Conservation (phyloP, 2,329 filamentous ascomycete species). For the Dothistroma septosporum region DNA sequence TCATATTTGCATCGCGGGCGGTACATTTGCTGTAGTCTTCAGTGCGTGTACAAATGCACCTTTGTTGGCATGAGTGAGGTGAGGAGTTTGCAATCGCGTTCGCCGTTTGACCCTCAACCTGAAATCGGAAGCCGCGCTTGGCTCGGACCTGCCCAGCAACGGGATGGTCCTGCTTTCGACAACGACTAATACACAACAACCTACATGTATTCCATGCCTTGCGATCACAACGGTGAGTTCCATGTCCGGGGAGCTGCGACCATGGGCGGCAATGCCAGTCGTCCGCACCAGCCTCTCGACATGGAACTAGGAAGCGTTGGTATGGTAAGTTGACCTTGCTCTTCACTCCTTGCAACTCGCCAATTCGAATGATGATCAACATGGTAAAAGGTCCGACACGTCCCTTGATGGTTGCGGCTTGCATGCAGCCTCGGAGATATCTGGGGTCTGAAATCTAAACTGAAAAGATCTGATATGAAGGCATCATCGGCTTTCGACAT, state of each 20-base stretch:
- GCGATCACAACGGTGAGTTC: background rate
- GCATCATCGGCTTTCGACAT: no score
- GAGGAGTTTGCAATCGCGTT: background rate
- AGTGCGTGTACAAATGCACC: background rate
- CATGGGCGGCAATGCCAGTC: slow-evolving; percentile 1
- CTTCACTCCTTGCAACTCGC: background rate
- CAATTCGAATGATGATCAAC: slow-evolving; percentile 47
- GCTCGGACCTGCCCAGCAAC: background rate
- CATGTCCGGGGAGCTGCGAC: background rate
- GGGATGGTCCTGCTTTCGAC: background rate
- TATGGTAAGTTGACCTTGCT: slow-evolving; percentile 3
- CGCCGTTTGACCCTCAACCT: background rate
- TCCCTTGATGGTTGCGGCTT: slow-evolving; percentile 43
- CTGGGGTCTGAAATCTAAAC: slow-evolving; percentile 43
- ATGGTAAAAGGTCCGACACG: slow-evolving; percentile 63
- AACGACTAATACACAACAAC: background rate
- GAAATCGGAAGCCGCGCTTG: background rate
- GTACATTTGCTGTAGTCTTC: background rate
- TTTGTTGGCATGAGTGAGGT: background rate
- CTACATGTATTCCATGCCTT: background rate
- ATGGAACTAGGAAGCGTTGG: background rate
- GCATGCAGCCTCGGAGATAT: slow-evolving; percentile 25
- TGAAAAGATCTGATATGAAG: slow-evolving; percentile 68
- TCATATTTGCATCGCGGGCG: background rate
- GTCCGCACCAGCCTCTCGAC: background rate